Evolutionary conservation across 1,284 basidiomycete species (phyloP).

Genomic region (Leccinum subrobustum): DNA sequence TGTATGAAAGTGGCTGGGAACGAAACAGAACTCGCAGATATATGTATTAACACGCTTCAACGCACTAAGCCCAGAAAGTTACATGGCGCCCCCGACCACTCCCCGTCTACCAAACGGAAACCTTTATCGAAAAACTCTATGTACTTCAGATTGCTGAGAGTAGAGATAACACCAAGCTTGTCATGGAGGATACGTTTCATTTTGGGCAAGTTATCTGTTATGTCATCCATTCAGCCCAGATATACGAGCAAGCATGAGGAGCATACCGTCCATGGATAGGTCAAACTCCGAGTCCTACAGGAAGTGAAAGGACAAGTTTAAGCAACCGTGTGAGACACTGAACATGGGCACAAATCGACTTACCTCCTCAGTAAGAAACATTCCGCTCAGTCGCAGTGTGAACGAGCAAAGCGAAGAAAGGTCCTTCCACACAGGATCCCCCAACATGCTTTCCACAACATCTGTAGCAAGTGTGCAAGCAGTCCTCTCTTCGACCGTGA

Average conservation of each 20-base stretch:
- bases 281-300: not conserved
- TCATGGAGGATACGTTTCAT: not conserved
- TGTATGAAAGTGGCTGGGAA: too few species aligned
- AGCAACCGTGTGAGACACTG: not conserved
- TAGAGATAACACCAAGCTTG: not conserved
- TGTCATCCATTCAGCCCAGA: not conserved
- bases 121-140: not conserved
- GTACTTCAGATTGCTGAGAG: not conserved
- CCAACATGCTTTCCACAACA: not conserved
- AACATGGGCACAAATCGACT: not conserved
- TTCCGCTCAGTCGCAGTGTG: not conserved
- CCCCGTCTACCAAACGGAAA: not conserved
- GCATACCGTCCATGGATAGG: not conserved
- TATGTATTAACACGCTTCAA: not conserved
- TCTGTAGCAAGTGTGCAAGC: not conserved
- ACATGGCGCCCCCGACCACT: not conserved
- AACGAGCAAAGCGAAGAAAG: not conserved
- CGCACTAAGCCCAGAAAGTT: not conserved
- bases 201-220: not conserved
- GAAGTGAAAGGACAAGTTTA: not conserved
- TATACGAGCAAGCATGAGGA: not conserved
- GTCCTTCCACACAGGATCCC: not conserved
- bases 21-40: too few species aligned
- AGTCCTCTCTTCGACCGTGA: not conserved
- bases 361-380: not conserved